A percentile compares a stretch with the other conserved stretches of the same genome.
These are phyloP conservation scores for Sextonia rubra DNA, from an alignment of 164 flowering plant genomes.

Conservation along the genomic window DNA sequence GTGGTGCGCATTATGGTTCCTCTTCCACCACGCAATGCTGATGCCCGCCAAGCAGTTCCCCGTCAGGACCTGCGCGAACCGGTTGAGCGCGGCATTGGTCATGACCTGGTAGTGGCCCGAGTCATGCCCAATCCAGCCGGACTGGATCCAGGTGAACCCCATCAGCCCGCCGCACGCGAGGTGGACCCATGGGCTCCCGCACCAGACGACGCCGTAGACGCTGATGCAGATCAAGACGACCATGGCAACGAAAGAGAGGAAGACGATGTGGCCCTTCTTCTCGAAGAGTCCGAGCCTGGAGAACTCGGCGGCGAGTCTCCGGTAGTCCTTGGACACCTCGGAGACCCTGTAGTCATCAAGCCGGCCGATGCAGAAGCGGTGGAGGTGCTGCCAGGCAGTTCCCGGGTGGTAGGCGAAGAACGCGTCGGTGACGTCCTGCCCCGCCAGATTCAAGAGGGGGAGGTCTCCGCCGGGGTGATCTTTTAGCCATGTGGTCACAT, in stretches of 20 bases:
- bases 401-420: conserved; percentile 77
- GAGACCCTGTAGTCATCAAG: conserved; percentile 51
- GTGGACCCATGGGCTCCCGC: conserved; percentile 29
- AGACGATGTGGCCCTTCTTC: conserved; percentile 46
- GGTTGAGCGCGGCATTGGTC: conserved; percentile 28
- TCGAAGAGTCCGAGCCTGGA: conserved; percentile 60
- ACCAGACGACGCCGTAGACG: conserved; percentile 40
- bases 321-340: conserved; percentile 67
- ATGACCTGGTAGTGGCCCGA: conserved; percentile 57
- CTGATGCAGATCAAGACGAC: conserved; percentile 20
- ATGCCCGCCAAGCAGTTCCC: conserved; percentile 64
- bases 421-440: conserved; percentile 79
- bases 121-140: conserved; percentile 61
- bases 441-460: conserved; percentile 55
- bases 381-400: conserved; percentile 65
- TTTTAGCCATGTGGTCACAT: conserved; percentile 66
- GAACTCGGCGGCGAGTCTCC: conserved; percentile 47
- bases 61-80: conserved; percentile 35
- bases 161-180: conserved; percentile 35
- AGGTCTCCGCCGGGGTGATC: conserved; percentile 77
- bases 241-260: conserved; percentile 19
- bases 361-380: conserved; percentile 50
- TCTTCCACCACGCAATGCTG: conserved; percentile 78
- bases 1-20: conserved; percentile 70
- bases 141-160: conserved; percentile 56